Percentiles rank a stretch among this genome's conserved stretches.
These are phyloP conservation scores for Hypericum perforatum DNA, from an alignment of 345 rosid species.

Conservation along the genomic window DNA sequence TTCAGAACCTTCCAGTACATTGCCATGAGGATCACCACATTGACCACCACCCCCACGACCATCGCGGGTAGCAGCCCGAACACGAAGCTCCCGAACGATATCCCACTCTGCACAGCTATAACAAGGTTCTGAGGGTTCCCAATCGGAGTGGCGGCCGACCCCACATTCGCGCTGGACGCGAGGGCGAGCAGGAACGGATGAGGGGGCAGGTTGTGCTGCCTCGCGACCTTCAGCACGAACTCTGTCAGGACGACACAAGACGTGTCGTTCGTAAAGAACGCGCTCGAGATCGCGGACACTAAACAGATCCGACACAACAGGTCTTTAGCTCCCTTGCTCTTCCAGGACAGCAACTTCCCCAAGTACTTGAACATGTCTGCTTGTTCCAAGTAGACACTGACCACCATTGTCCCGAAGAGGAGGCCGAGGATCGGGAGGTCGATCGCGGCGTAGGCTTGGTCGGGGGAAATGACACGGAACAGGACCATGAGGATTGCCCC, in stretches of 20 bases:
- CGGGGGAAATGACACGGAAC: slow-evolving; percentile 54
- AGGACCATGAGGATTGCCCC: slow-evolving; percentile 87
- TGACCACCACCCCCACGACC: slow-evolving; percentile 50
- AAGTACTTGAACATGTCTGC: slow-evolving; percentile 75
- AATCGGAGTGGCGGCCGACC: slow-evolving; percentile 79
- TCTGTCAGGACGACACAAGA: slow-evolving; percentile 73
- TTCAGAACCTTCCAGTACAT: slow-evolving; percentile 66
- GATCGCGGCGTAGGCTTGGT: slow-evolving; percentile 69
- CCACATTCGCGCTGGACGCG: slow-evolving; percentile 80
- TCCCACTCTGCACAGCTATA: slow-evolving; percentile 59
- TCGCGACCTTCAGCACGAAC: slow-evolving; percentile 66
- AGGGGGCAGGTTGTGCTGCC: slow-evolving; percentile 73
- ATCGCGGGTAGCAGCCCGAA: slow-evolving; percentile 56
- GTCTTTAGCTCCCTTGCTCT: slow-evolving; percentile 64
- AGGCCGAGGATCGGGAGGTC: slow-evolving; percentile 82
- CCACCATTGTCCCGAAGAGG: slow-evolving; percentile 86
- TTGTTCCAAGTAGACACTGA: slow-evolving; percentile 65
- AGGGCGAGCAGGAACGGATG: slow-evolving; percentile 71
- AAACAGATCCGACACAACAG: slow-evolving; percentile 56
- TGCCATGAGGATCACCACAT: slow-evolving; percentile 42
- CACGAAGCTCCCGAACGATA: slow-evolving; percentile 52
- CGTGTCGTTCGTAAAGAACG: slow-evolving; percentile 80
- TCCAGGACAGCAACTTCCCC: slow-evolving; percentile 63
- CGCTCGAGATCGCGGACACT: slow-evolving; percentile 68
- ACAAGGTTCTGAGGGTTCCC: slow-evolving; percentile 88